phyloP scores from a whole-genome alignment of 768 basidiomycete species.

The Lactarius hatsudake region DNA sequence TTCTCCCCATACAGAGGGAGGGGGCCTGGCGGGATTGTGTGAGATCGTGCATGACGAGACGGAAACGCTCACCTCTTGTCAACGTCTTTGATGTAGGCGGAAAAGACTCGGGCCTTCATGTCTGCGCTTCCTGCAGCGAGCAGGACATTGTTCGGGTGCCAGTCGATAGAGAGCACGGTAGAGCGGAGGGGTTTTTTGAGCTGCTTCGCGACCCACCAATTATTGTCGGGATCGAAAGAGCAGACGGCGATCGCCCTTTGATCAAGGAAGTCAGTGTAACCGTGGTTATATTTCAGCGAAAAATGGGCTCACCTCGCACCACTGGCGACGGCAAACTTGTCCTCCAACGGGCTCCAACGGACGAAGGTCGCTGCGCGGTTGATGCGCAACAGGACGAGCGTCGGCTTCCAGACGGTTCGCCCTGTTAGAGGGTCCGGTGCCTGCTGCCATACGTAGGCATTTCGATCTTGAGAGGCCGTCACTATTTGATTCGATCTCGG shows the following conservation, averaged over 20 bases:
- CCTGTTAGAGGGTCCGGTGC: constrained; percentile 71
- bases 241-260: constrained; percentile 94
- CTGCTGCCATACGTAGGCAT: constrained; percentile 98
- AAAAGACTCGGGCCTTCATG: constrained; percentile 96
- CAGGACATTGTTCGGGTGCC: constrained; percentile 99
- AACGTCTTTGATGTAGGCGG: constrained; percentile 97
- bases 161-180: constrained; percentile 91
- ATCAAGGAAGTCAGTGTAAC: constrained; percentile 3
- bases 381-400: constrained; percentile 90
- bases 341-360: constrained; percentile 94
- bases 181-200: constrained; percentile 97
- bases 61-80: constrained; percentile 69
- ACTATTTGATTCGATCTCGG: constrained; percentile 96
- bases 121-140: constrained; percentile 97
- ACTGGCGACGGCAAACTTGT: constrained; percentile 98
- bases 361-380: constrained; percentile 96
- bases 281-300: neutral
- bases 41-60: neutral
- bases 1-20: constrained; percentile 93
- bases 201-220: constrained; percentile 98
- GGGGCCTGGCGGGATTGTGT: constrained; percentile 54
- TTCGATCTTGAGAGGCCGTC: constrained; percentile 97
- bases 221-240: constrained; percentile 94
- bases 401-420: constrained; percentile 84
- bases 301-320: constrained; percentile 73